Conservation (phyloP, 305 asterid species). For the Fraxinus sp. region DNA sequence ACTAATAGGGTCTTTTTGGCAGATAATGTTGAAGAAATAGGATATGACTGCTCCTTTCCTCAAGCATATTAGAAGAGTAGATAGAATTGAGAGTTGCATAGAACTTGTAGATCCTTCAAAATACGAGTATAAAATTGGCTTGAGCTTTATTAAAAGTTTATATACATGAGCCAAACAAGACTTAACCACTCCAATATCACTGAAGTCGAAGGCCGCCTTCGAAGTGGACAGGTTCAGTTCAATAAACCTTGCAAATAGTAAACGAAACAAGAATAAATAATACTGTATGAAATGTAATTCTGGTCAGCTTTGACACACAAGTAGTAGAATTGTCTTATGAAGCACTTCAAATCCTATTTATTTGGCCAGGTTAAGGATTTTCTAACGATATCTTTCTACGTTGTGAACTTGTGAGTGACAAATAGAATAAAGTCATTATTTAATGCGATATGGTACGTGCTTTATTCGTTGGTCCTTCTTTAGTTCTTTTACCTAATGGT, state of each 20-base stretch:
- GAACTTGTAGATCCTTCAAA: not conserved
- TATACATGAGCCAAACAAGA: not conserved
- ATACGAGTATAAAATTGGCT: not conserved
- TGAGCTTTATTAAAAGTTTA: not conserved
- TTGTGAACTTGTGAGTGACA: not conserved
- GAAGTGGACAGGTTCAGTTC: not conserved
- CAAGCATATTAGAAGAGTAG: not conserved
- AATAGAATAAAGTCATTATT: not conserved
- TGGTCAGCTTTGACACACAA: not conserved
- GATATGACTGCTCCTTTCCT: not conserved
- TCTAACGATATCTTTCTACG: not conserved
- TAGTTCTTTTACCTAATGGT: not conserved
- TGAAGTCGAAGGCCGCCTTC: not conserved
- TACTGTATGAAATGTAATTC: not conserved
- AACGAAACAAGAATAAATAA: not conserved
- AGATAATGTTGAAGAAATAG: not conserved
- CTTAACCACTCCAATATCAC: not conserved
- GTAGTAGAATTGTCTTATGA: not conserved
- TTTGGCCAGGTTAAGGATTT: not conserved
- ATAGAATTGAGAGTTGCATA: not conserved
- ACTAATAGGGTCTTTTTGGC: not conserved
- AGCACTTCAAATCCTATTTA: not conserved
- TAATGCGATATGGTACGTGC: not conserved
- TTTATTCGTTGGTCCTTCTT: not conserved
- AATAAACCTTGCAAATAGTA: not conserved